Evolutionary conservation across 306 rosid genomes (phyloP).

Genomic region (Vigna mungo): DNA sequence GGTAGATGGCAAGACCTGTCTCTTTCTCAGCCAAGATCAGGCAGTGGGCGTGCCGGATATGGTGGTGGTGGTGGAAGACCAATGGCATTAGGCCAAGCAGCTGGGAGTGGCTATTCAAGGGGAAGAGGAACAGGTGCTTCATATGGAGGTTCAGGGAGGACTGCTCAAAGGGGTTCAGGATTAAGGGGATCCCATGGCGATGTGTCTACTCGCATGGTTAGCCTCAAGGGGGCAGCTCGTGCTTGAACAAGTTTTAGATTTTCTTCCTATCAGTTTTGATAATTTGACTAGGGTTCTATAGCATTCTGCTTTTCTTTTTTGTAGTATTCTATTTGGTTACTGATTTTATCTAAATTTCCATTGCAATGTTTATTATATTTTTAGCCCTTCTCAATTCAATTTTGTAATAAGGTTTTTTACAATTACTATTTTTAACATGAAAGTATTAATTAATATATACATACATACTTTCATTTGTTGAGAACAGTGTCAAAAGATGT

Average conservation of each 20-base stretch:
- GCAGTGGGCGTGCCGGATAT: constrained; percentile 73
- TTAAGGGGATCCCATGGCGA: constrained; percentile 71
- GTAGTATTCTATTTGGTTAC: background rate
- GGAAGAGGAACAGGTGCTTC: constrained; percentile 57
- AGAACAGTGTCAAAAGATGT: too few relatives aligned
- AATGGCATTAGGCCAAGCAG: constrained; percentile 52
- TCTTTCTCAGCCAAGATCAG: constrained; percentile 67
- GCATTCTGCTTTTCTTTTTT: constrained; percentile 25
- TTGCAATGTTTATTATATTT: background rate
- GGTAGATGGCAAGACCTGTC: constrained; percentile 85
- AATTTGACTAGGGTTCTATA: constrained; percentile 11
- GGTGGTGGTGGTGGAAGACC: constrained; percentile 61
- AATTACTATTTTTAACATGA: too few relatives aligned
- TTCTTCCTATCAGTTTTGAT: constrained; percentile 9
- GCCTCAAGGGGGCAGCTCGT: constrained; percentile 68
- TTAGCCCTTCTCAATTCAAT: too few relatives aligned
- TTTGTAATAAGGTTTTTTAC: too few relatives aligned
- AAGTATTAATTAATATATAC: too few relatives aligned
- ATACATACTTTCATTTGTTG: too few relatives aligned
- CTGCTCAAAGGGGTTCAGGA: constrained; percentile 48
- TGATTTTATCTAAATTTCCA: background rate
- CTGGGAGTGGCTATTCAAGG: constrained; percentile 61
- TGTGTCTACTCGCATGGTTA: constrained; percentile 79
- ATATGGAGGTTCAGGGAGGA: constrained; percentile 10
- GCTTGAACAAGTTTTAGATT: constrained; percentile 41